Conservation (phyloP, 352 stramenopile genomes). For the Phytopythium cucurbitacearum region DNA sequence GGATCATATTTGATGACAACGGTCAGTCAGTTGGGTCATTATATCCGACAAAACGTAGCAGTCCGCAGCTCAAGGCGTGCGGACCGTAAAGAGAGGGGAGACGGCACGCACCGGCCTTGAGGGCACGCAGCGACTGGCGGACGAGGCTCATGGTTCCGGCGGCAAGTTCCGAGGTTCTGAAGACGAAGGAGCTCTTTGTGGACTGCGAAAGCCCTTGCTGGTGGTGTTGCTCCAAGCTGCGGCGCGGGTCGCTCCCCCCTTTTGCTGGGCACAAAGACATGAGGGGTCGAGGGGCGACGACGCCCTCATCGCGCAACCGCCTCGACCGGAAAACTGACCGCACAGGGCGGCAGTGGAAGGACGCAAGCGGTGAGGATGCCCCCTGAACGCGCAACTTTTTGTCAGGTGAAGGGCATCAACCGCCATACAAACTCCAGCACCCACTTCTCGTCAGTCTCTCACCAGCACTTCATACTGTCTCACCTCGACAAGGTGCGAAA, state of each 20-base stretch:
- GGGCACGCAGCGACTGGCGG: constrained; percentile 69
- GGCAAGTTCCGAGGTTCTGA: background rate
- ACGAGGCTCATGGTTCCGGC: constrained; percentile 66
- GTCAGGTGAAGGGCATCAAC: too few species aligned
- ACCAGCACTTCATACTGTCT: too few species aligned
- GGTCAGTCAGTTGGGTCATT: background rate
- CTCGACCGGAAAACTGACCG: too few species aligned
- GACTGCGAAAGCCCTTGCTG: constrained; percentile 2
- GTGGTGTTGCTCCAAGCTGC: constrained; percentile 2
- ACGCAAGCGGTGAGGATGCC: too few species aligned
- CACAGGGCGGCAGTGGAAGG: too few species aligned
- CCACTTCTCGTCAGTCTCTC: too few species aligned
- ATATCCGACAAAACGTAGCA: constrained; percentile 2
- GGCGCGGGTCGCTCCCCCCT: background rate
- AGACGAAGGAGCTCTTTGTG: constrained; percentile 1
- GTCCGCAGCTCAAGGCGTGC: constrained; percentile 2
- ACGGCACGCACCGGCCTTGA: constrained; percentile 66
- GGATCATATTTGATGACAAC: constrained; percentile 1
- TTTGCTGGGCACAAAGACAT: constrained; percentile 6
- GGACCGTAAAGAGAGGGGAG: constrained; percentile 5
- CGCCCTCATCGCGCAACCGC: constrained; percentile 2
- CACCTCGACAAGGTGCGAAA: too few species aligned
- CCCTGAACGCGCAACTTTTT: too few species aligned
- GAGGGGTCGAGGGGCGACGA: constrained; percentile 4
- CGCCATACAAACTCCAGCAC: too few species aligned